Base-by-base conservation (phyloP, 441 rosid genomes). In the Erodium trifolium region DNA sequence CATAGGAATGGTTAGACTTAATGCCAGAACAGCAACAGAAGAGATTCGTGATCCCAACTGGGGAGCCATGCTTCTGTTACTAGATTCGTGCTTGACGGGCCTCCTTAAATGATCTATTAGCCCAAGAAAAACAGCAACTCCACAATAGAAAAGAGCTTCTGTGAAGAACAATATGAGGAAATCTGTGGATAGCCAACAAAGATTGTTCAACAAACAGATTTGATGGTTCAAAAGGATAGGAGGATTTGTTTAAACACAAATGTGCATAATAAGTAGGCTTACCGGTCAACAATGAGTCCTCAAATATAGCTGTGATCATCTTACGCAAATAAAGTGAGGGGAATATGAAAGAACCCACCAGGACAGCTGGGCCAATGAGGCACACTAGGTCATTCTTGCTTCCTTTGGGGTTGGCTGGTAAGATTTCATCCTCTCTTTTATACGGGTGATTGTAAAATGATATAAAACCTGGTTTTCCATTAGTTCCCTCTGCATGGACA, bases 81-180 rank as follows among this genome's bases (percentile, higher is more conserved):
- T 59, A 29, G 78, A 65, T 67, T 71, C 75, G 23, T 73, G 68
- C 17, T 72, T 73, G 14, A 74, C 19, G 17, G 96, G 74, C 80
- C 83, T 88, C 78, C 88, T 85, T 55, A 82, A 72, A 63, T 63
- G 78, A 84, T 92, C 87, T 64, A 87, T 80, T 66, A 95, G 77
- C 76, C 89, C 64, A 76, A 92, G 89, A 73, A 89, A 95, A 68
- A 82, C 68, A 17, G 85, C 93, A 64, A 90, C 86, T 45, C 96
- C 98, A 27, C 91, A 78, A 79, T 89, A 95, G 90, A 95, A 95
- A 70, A 91, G 87, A 76, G 97, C 99, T 77, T 92, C 97, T 0
- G 93, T 92, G 79, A 92, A 95, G 96, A 95, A 92, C 78, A 95
- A 69, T 79, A 95, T 88, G 72, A 95, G 90, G 76, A 95, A 92